phyloP scores from a whole-genome alignment of 257 asterid genomes.

The Solanum clarkiae region DNA sequence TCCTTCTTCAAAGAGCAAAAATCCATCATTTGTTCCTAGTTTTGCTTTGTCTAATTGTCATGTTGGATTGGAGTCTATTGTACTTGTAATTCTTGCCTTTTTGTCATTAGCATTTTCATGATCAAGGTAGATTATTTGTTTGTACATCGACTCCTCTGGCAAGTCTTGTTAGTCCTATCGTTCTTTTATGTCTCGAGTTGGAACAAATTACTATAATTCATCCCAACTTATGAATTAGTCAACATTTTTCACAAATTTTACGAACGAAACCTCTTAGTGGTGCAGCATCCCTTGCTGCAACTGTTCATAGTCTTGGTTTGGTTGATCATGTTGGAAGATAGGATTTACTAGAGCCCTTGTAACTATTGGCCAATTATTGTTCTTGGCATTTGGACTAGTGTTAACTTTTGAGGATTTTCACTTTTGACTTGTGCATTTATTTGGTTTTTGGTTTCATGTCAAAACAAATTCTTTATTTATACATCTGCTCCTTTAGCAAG shows the following conservation, averaged over 20 bases:
- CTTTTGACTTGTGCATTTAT: neutral
- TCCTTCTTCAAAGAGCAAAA: conserved; percentile 39
- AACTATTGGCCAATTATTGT: neutral
- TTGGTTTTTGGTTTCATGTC: neutral
- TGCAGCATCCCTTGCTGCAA: no score
- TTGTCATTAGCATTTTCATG: neutral
- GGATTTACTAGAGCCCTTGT: neutral
- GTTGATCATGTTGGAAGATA: neutral
- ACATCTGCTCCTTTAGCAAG: neutral
- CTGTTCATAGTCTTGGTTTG: neutral
- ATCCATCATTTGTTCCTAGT: conserved; percentile 10
- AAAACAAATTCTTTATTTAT: neutral
- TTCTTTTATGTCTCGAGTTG: neutral
- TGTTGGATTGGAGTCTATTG: neutral
- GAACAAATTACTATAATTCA: neutral
- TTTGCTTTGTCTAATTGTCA: neutral
- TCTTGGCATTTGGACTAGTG: no score
- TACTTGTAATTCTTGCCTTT: neutral
- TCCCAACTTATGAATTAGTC: neutral
- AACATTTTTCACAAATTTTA: neutral
- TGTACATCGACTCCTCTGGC: neutral
- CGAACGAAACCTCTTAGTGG: no score
- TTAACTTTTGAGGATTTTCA: neutral
- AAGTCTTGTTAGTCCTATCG: neutral
- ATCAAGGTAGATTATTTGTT: neutral